phyloP scores from a whole-genome alignment of 2,329 filamentous ascomycete species.

The Fusarium sp. region DNA sequence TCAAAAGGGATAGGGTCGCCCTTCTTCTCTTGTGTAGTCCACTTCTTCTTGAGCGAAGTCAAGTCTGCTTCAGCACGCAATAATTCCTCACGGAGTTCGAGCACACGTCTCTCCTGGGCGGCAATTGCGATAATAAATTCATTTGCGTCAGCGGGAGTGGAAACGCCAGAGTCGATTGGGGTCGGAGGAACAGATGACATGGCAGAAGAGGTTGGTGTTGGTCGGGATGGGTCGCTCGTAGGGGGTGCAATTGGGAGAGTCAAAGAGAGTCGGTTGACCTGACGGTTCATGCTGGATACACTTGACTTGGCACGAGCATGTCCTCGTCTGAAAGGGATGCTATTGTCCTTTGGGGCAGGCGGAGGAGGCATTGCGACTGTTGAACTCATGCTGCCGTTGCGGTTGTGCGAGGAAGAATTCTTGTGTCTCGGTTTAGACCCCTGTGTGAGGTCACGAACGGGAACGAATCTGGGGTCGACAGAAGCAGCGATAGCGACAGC shows the following conservation, averaged over 20 bases:
- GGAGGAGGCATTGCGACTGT: slow-evolving; percentile 54
- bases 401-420: slow-evolving; percentile 33
- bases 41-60: slow-evolving; percentile 82
- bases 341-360: slow-evolving; percentile 57
- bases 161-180: slow-evolving; percentile 60
- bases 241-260: slow-evolving; percentile 72
- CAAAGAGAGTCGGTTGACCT: slow-evolving; percentile 70
- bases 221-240: slow-evolving; percentile 65
- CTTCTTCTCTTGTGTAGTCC: slow-evolving; percentile 83
- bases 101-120: slow-evolving; percentile 88
- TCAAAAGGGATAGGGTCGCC: slow-evolving; percentile 71
- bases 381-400: slow-evolving; percentile 38
- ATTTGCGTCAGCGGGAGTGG: slow-evolving; percentile 67
- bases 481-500: slow-evolving; percentile 26
- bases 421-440: slow-evolving; percentile 27
- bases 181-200: slow-evolving; percentile 64
- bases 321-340: slow-evolving; percentile 58
- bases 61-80: slow-evolving; percentile 83
- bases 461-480: slow-evolving; percentile 27
- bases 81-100: slow-evolving; percentile 94
- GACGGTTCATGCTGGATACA: slow-evolving; percentile 59
- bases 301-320: slow-evolving; percentile 65
- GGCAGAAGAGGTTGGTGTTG: slow-evolving; percentile 60
- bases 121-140: slow-evolving; percentile 90
- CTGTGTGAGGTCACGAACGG: slow-evolving; percentile 28